phyloP scores from a whole-genome alignment of 2,329 filamentous ascomycete genomes.

The Claviceps sp. region DNA sequence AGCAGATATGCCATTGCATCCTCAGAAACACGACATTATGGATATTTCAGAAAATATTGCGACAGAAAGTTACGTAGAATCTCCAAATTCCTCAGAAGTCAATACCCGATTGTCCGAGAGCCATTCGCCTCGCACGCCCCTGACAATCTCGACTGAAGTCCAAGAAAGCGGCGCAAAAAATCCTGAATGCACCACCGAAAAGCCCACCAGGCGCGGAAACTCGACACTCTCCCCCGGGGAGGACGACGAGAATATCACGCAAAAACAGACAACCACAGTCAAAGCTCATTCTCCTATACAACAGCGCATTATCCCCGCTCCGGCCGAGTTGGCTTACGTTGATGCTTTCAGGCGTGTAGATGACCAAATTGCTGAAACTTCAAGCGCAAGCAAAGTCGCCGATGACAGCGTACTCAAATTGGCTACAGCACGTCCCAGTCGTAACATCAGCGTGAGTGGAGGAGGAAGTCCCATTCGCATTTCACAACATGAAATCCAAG shows the following conservation, averaged over 20 bases:
- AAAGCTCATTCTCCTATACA: background rate
- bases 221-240: background rate
- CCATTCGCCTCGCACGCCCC: background rate
- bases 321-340: background rate
- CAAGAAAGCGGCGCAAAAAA: background rate
- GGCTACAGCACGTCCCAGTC: background rate
- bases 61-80: background rate
- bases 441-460: conserved; percentile 2
- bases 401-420: background rate
- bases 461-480: conserved; percentile 4
- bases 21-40: background rate
- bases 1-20: background rate
- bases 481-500: background rate
- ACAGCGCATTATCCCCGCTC: background rate
- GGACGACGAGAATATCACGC: background rate
- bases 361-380: background rate
- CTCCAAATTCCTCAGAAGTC: background rate
- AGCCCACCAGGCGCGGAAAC: background rate
- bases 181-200: background rate
- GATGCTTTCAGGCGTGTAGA: background rate
- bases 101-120: background rate
- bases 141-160: background rate
- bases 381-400: background rate
- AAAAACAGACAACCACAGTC: background rate
- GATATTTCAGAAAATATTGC: background rate